Conservation (phyloP, 768 basidiomycete species). For the Serendipita indica region DNA sequence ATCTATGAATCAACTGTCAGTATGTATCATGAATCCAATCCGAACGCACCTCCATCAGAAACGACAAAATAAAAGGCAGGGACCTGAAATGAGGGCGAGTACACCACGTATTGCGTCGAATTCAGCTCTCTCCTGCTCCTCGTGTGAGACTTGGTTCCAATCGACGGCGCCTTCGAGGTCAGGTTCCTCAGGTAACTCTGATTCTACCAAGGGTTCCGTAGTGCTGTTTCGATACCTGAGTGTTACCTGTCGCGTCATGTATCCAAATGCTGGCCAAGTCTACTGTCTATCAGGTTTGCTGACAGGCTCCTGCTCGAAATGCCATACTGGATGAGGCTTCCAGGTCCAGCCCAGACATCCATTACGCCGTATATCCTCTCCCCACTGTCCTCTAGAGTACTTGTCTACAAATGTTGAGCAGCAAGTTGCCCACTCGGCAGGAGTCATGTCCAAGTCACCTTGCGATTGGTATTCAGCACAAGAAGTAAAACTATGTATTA, state of each 20-base stretch:
- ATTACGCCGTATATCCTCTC: not conserved
- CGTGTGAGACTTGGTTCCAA: conserved; percentile 11
- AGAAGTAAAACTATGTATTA: no score
- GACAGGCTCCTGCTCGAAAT: not conserved
- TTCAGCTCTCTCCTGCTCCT: conserved; percentile 22
- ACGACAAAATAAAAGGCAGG: conserved; percentile 74
- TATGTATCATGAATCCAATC: conserved; percentile 4
- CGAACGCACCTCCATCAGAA: conserved; percentile 48
- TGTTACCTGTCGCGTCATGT: conserved; percentile 27
- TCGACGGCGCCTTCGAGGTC: not conserved
- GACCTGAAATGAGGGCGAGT: conserved; percentile 64
- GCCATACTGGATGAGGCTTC: conserved; percentile 44
- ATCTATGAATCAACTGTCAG: conserved; percentile 27
- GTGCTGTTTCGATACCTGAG: conserved; percentile 7
- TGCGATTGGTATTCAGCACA: no score
- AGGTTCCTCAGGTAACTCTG: conserved; percentile 13
- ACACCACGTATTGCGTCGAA: conserved; percentile 55
- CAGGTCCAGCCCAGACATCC: conserved; percentile 37
- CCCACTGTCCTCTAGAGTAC: not conserved
- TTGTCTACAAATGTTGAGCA: not conserved
- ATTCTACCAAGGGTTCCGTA: conserved; percentile 15
- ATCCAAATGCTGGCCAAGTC: conserved; percentile 30
- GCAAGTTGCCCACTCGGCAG: not conserved
- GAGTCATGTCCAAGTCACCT: not conserved
- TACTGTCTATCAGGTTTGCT: conserved; percentile 14